Percentiles rank a stretch among this genome's conserved stretches.
phyloP scores from a whole-genome alignment of 352 stramenopile genomes.

The Thraustochytrium striatum region DNA sequence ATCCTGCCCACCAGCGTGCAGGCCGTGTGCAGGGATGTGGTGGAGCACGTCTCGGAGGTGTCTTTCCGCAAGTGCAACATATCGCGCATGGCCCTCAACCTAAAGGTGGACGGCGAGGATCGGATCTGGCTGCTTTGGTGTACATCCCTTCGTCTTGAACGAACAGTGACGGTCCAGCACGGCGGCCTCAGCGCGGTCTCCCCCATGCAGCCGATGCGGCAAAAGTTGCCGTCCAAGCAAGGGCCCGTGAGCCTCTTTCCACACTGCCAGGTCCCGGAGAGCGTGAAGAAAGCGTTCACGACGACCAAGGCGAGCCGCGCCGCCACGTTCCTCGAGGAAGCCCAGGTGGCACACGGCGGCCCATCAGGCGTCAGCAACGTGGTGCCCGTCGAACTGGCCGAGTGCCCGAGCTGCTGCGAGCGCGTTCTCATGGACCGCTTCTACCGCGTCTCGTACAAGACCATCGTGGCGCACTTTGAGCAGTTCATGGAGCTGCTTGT shows the following conservation, averaged over 20 bases:
- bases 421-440: constrained; percentile 66
- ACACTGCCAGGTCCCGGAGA: constrained; percentile 31
- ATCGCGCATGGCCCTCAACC: constrained; percentile 86
- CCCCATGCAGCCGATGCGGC: not conserved
- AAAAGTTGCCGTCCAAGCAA: not conserved
- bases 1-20: constrained; percentile 82
- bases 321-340: too few relatives aligned
- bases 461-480: constrained; percentile 86
- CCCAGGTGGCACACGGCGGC: not conserved
- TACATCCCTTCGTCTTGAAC: constrained; percentile 75
- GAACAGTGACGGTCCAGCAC: not conserved
- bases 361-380: not conserved
- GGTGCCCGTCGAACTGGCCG: constrained; percentile 17
- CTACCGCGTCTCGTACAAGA: constrained; percentile 84
- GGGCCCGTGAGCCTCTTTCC: constrained; percentile 20
- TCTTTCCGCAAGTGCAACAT: constrained; percentile 83
- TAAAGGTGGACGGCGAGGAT: constrained; percentile 87
- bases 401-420: constrained; percentile 76
- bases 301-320: constrained; percentile 16
- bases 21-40: constrained; percentile 81
- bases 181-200: not conserved
- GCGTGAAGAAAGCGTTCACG: constrained; percentile 4
- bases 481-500: constrained; percentile 70
- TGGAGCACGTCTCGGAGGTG: constrained; percentile 84
- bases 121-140: constrained; percentile 89